Evolutionary conservation across 495 filamentous ascomycete species (phyloP).

Genomic region (Penicillium manginii): DNA sequence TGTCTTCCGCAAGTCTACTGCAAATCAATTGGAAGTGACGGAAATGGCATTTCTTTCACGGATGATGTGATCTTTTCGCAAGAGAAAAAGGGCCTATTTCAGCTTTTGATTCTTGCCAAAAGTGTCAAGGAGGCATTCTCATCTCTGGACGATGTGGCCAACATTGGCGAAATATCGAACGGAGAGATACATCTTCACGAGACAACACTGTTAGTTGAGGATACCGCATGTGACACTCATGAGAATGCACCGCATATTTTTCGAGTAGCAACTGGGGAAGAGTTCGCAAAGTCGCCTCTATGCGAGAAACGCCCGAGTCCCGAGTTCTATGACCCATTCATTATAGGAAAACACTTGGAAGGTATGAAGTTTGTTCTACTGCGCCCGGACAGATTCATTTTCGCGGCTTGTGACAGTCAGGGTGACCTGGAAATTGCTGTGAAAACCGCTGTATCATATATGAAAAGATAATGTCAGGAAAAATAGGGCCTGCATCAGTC

Average conservation of each 20-base stretch:
- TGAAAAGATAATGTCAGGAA: not conserved
- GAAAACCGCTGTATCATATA: not conserved
- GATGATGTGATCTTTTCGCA: slow-evolving; percentile 32
- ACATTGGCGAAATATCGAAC: slow-evolving; percentile 18
- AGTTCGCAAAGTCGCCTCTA: slow-evolving; percentile 26
- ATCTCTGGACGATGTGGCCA: slow-evolving; percentile 8
- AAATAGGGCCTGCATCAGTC: not conserved
- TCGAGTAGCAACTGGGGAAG: slow-evolving; percentile 23
- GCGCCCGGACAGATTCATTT: slow-evolving; percentile 33
- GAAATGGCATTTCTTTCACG: slow-evolving; percentile 20
- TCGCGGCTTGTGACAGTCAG: slow-evolving; percentile 23
- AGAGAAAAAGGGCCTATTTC: slow-evolving; percentile 25
- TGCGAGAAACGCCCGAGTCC: slow-evolving; percentile 28
- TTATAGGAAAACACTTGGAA: slow-evolving; percentile 20
- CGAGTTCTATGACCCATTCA: slow-evolving; percentile 20
- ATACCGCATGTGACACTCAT: not conserved
- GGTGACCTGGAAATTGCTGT: slow-evolving; percentile 13
- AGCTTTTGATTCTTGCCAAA: slow-evolving; percentile 30
- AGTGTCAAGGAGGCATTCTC: slow-evolving; percentile 7
- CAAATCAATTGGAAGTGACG: not conserved
- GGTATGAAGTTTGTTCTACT: slow-evolving; percentile 23
- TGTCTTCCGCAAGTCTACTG: slow-evolving; percentile 42
- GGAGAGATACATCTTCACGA: slow-evolving; percentile 20
- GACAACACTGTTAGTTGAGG: slow-evolving; percentile 23
- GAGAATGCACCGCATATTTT: slow-evolving; percentile 6